A percentile compares a stretch with the other conserved stretches of the same genome.
Evolutionary conservation across 2,329 filamentous ascomycete genomes (phyloP).

Genomic region (Xylaria arbuscula): DNA sequence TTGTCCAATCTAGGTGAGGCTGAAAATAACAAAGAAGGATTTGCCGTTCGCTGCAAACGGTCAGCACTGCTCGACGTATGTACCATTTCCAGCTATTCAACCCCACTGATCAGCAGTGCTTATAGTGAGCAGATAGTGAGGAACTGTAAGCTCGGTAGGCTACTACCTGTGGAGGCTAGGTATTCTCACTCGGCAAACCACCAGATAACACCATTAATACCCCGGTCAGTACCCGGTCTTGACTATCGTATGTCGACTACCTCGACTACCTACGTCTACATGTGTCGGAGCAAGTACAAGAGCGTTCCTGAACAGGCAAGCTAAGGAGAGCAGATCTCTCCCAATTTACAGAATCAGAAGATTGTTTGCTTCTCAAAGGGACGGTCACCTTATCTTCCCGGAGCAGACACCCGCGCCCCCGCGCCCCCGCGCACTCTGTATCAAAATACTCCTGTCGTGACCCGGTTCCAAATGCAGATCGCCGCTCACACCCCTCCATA

Average conservation of each 20-base stretch:
- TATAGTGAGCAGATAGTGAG: slow-evolving; percentile 13
- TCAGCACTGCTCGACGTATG: neutral
- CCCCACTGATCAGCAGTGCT: slow-evolving; percentile 28
- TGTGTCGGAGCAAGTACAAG: neutral
- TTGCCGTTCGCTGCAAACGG: slow-evolving; percentile 15
- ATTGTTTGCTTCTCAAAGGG: slow-evolving; percentile 26
- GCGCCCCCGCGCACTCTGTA: slow-evolving; percentile 25
- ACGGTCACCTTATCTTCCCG: slow-evolving; percentile 26
- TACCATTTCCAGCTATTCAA: slow-evolving; percentile 9
- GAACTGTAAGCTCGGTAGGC: neutral
- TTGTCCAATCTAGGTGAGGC: slow-evolving; percentile 9
- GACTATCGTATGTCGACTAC: neutral
- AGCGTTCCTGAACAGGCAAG: slow-evolving; percentile 20
- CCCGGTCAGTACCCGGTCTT: neutral
- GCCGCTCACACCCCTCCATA: neutral
- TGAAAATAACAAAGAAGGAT: slow-evolving; percentile 15
- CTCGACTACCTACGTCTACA: neutral
- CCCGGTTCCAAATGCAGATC: slow-evolving; percentile 16
- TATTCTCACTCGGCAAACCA: neutral
- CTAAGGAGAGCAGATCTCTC: slow-evolving; percentile 8
- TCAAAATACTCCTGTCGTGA: slow-evolving; percentile 26
- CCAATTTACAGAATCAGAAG: neutral
- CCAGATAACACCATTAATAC: slow-evolving; percentile 7
- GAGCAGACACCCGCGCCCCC: slow-evolving; percentile 17
- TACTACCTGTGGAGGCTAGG: too few relatives aligned